phyloP scores from a whole-genome alignment of 73 alveolate genomes.

The Paramecium octaurelia region DNA sequence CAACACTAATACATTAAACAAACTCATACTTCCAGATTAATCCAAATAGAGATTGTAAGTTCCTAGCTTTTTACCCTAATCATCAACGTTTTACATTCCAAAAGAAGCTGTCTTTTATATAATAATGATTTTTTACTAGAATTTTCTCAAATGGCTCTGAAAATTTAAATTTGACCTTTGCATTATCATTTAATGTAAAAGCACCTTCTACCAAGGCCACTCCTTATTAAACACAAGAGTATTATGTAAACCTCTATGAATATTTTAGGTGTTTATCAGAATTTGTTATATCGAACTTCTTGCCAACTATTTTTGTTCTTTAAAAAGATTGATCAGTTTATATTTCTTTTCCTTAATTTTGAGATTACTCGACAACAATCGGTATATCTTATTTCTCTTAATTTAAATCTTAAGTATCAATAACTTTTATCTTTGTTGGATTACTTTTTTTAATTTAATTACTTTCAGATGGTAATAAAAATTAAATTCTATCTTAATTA shows the following conservation, averaged over 20 bases:
- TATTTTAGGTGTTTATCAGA: slow-evolving; percentile 9
- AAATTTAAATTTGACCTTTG: background rate
- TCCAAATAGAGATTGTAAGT: background rate
- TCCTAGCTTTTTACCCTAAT: background rate
- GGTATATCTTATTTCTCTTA: background rate
- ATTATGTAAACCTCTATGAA: background rate
- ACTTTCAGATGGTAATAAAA: background rate
- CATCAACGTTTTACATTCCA: background rate
- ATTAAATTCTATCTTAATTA: background rate
- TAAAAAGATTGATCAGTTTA: background rate
- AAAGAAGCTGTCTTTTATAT: background rate
- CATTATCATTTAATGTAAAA: background rate
- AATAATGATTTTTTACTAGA: background rate
- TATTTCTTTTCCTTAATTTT: background rate
- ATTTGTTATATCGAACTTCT: background rate
- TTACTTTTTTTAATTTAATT: background rate
- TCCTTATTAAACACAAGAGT: background rate
- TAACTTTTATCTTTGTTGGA: background rate
- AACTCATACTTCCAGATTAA: background rate
- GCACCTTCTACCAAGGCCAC: background rate
- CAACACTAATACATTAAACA: background rate
- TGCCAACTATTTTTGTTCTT: background rate
- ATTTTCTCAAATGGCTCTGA: background rate
- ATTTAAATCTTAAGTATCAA: background rate
- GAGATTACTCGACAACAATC: background rate